Conservation (phyloP, 768 basidiomycete species). For the Phylloporus rhodoxanthus region DNA sequence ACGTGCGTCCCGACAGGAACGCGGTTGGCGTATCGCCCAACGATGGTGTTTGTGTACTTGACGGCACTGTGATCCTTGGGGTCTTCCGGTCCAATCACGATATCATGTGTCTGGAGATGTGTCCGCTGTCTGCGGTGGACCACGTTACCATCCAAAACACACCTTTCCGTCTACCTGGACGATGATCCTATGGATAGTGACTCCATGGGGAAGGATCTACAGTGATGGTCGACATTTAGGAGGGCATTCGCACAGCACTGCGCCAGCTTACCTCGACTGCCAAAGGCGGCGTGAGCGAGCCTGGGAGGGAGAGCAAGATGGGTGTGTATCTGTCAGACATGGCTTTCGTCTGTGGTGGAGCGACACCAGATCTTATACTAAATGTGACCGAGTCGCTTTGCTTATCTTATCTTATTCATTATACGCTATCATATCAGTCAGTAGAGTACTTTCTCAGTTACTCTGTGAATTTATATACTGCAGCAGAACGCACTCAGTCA, state of each 20-base stretch:
- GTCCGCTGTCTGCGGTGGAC: neutral
- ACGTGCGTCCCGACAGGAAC: conserved; percentile 54
- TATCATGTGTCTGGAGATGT: conserved; percentile 57
- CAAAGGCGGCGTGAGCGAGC: conserved; percentile 48
- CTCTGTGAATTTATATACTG: conserved; percentile 29
- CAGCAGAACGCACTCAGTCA: neutral
- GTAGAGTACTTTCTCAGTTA: conserved; percentile 1
- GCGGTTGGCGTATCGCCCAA: conserved; percentile 70
- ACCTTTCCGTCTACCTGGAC: conserved; percentile 63
- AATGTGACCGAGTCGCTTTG: neutral
- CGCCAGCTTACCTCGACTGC: conserved; percentile 51
- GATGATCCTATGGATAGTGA: conserved; percentile 63
- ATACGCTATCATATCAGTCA: neutral
- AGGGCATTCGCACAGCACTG: conserved; percentile 2
- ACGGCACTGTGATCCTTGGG: conserved; percentile 52
- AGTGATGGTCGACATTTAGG: neutral
- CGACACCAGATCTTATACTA: neutral
- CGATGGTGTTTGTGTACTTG: conserved; percentile 68
- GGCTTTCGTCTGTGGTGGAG: neutral
- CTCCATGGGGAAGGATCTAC: conserved; percentile 60
- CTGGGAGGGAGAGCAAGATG: conserved; percentile 46
- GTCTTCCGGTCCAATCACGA: conserved; percentile 67
- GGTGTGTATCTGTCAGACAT: conserved; percentile 45
- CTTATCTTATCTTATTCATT: conserved; percentile 12
- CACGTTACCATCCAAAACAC: conserved; percentile 4